Conservation (phyloP, 2,329 filamentous ascomycete genomes). For the Apiospora hydei region DNA sequence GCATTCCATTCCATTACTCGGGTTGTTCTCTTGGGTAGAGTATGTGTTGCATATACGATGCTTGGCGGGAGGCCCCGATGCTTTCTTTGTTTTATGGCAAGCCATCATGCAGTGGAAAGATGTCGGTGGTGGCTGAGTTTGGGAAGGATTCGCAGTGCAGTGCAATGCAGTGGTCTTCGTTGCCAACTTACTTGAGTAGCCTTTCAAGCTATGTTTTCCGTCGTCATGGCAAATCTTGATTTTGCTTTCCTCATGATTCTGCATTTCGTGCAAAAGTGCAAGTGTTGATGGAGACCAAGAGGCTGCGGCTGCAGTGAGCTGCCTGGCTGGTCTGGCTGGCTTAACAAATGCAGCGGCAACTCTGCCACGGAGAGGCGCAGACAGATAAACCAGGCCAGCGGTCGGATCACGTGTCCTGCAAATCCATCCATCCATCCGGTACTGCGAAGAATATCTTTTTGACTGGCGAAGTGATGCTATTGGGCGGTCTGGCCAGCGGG, state of each 20-base stretch:
- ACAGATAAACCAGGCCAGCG: not conserved
- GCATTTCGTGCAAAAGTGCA: not conserved
- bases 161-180: not conserved
- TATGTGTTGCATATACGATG: conserved; percentile 1
- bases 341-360: not conserved
- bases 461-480: not conserved
- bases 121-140: not conserved
- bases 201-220: not conserved
- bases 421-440: not conserved
- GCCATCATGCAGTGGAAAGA: not conserved
- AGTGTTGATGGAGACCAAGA: not conserved
- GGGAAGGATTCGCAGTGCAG: not conserved
- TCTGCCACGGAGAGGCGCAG: no score
- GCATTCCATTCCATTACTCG: not conserved
- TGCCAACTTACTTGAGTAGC: not conserved
- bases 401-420: not conserved
- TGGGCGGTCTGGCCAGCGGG: not conserved
- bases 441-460: not conserved
- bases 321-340: not conserved
- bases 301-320: not conserved
- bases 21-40: not conserved
- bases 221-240: not conserved
- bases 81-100: no score
- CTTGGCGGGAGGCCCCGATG: not conserved
- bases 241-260: not conserved